Conservation (phyloP, 2,329 filamentous ascomycete species). For the Aotearoamyces nothofagi region DNA sequence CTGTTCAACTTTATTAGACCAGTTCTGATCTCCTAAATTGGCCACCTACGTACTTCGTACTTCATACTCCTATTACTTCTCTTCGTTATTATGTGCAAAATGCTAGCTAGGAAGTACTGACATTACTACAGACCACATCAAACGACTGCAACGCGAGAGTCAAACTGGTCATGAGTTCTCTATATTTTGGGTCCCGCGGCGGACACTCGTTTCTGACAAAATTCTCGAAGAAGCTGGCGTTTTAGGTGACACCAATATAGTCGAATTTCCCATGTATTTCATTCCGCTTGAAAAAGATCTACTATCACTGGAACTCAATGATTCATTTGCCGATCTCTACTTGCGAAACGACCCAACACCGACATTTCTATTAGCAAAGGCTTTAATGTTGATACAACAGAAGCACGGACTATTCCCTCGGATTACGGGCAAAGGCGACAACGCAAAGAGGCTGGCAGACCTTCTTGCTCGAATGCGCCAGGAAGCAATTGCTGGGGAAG, state of each 20-base stretch:
- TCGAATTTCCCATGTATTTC: constrained; percentile 78
- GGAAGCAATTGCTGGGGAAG: constrained; percentile 70
- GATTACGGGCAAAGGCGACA: constrained; percentile 90
- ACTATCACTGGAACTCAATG: constrained; percentile 77
- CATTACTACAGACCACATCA: constrained; percentile 67
- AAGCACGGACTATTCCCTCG: constrained; percentile 87
- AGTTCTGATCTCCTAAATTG: constrained; percentile 41
- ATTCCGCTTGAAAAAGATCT: constrained; percentile 85
- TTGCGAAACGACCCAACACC: constrained; percentile 81
- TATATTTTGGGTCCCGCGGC: constrained; percentile 88
- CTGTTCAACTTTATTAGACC: constrained; percentile 36
- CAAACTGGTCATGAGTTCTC: constrained; percentile 91
- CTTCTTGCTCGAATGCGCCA: constrained; percentile 82
- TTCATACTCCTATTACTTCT: constrained; percentile 28
- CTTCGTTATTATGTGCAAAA: constrained; percentile 20
- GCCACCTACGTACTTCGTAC: too few relatives aligned
- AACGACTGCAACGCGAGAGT: constrained; percentile 73
- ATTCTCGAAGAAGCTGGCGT: constrained; percentile 88
- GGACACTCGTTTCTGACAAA: constrained; percentile 81
- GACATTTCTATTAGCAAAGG: constrained; percentile 78
- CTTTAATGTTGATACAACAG: constrained; percentile 87
- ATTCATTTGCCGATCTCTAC: constrained; percentile 78
- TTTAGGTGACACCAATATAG: constrained; percentile 78
- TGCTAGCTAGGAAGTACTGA: constrained; percentile 45
- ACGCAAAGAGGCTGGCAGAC: constrained; percentile 78